phyloP scores from a whole-genome alignment of 345 rosid species.

The Anastatica hierochuntica region DNA sequence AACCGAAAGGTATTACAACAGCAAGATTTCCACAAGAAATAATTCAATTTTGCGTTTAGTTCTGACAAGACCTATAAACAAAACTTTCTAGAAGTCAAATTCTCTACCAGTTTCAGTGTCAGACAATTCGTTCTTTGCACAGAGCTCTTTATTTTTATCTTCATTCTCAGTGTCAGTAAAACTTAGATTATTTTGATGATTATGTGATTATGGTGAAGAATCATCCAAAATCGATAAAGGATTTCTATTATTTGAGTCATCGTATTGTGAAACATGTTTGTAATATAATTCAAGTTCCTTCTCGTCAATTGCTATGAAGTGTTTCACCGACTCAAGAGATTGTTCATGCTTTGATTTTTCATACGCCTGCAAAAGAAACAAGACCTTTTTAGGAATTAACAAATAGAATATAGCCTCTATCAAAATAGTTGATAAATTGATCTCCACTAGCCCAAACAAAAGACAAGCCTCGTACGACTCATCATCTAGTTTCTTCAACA shows the following conservation, averaged over 20 bases:
- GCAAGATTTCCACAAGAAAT: no score
- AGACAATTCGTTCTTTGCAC: not conserved
- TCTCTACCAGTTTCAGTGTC: not conserved
- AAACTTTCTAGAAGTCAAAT: not conserved
- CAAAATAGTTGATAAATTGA: not conserved
- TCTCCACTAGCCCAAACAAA: not conserved
- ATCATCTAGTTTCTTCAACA: no score
- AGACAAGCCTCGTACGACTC: no score
- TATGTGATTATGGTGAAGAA: conserved; percentile 18
- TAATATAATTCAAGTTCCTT: conserved; percentile 76
- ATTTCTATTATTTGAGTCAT: conserved; percentile 46
- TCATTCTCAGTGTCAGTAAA: conserved; percentile 28
- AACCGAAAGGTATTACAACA: no score
- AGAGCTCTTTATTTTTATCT: conserved; percentile 13
- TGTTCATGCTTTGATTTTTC: conserved; percentile 86
- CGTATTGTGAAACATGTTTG: conserved; percentile 67
- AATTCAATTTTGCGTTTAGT: no score
- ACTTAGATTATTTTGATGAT: conserved; percentile 5
- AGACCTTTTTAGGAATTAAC: not conserved
- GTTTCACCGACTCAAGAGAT: conserved; percentile 74
- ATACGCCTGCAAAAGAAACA: conserved; percentile 46
- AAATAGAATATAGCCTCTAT: no score
- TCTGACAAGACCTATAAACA: no score
- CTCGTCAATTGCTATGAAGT: conserved; percentile 60
- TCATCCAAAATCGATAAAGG: conserved; percentile 51